Evolutionary conservation across 2,329 filamentous ascomycete species (phyloP).

Genomic region (Leptographium flavum): DNA sequence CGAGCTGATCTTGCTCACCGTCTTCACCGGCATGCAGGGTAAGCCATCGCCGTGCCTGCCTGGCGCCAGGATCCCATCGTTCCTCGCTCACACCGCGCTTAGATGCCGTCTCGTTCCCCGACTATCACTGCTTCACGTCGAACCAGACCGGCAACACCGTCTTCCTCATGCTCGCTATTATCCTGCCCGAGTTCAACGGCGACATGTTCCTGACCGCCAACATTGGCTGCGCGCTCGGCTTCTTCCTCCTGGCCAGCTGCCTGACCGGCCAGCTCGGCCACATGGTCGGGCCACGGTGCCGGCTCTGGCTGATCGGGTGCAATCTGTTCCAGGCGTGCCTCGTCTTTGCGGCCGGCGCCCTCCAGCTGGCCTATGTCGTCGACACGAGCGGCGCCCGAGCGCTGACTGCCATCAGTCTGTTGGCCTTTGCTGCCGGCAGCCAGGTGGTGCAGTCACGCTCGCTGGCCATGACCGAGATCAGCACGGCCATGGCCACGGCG

Average conservation of each 20-base stretch:
- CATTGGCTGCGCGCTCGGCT: constrained; percentile 37
- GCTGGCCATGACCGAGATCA: constrained; percentile 44
- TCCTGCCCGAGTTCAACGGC: constrained; percentile 30
- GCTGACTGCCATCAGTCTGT: constrained; percentile 30
- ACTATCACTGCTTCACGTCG: constrained; percentile 48
- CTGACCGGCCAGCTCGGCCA: constrained; percentile 43
- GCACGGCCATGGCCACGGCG: constrained; percentile 49
- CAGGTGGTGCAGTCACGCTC: constrained; percentile 44
- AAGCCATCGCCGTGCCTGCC: constrained; percentile 1
- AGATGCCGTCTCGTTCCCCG: constrained; percentile 45
- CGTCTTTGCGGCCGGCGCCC: constrained; percentile 35
- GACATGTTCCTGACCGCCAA: constrained; percentile 37
- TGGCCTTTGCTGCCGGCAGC: constrained; percentile 41
- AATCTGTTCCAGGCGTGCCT: constrained; percentile 39
- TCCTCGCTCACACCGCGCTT: not conserved
- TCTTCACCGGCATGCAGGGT: constrained; percentile 38
- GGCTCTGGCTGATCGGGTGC: constrained; percentile 38
- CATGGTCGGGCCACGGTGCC: constrained; percentile 31
- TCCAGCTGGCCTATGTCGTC: constrained; percentile 30
- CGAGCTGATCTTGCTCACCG: constrained; percentile 31
- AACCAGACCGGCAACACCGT: constrained; percentile 55
- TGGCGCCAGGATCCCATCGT: not conserved
- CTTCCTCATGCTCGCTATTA: constrained; percentile 38
- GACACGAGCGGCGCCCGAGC: constrained; percentile 21
- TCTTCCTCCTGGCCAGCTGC: constrained; percentile 41